Conservation (phyloP, 768 basidiomycete genomes). For the Trametopsis cervina region DNA sequence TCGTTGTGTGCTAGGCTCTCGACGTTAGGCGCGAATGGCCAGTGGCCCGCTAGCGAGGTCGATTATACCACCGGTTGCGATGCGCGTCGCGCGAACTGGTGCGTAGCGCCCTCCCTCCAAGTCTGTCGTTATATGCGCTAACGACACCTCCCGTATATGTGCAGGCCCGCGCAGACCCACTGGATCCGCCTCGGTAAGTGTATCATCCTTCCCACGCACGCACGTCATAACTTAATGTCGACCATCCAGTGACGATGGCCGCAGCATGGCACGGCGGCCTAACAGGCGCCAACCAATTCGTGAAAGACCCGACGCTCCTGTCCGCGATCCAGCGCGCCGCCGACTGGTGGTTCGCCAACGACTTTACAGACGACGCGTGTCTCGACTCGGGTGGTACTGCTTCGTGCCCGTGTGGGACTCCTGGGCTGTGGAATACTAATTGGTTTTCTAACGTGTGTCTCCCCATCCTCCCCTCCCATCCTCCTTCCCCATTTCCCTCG, state of each 20-base stretch:
- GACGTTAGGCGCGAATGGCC: slow-evolving; percentile 35
- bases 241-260: slow-evolving; percentile 41
- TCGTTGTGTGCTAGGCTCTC: slow-evolving; percentile 46
- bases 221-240: no score
- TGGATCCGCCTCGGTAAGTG: slow-evolving; percentile 40
- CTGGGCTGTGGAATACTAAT: slow-evolving; percentile 53
- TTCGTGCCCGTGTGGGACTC: slow-evolving; percentile 49
- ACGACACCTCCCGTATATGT: not conserved
- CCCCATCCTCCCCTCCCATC: not conserved
- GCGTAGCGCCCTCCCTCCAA: slow-evolving; percentile 26
- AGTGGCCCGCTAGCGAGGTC: slow-evolving; percentile 50
- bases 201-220: not conserved
- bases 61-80: slow-evolving; percentile 59
- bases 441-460: slow-evolving; percentile 52
- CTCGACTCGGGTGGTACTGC: slow-evolving; percentile 46
- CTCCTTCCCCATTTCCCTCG: not conserved
- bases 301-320: slow-evolving; percentile 33
- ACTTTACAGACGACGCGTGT: slow-evolving; percentile 48
- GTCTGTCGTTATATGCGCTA: not conserved
- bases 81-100: slow-evolving; percentile 64
- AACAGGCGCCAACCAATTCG: slow-evolving; percentile 32
- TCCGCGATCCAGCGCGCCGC: slow-evolving; percentile 42
- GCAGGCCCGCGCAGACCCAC: slow-evolving; percentile 20
- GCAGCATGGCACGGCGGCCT: slow-evolving; percentile 50
- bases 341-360: slow-evolving; percentile 57